Evolutionary conservation across 805 yeast species (phyloP), one percentile per base, ranked within the genome.

Genomic region (Metschnikowia bowlesiae): DNA sequence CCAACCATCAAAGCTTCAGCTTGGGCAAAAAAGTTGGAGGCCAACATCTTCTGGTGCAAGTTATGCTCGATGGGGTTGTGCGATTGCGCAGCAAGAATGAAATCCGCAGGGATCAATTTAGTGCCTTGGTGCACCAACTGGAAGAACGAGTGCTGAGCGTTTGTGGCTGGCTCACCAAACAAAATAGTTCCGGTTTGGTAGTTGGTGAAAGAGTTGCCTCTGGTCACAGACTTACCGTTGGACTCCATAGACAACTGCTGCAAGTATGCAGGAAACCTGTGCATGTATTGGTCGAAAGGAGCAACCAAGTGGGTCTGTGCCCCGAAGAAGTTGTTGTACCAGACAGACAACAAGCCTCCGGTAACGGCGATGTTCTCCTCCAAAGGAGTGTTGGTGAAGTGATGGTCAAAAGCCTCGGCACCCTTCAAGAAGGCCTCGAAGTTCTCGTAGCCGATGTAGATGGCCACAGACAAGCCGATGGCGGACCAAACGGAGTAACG

Each of bases 401-500:
- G 98, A 65, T 85, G 75, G 79, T 94, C 99, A 64, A 91, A 85
- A 47, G 97, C 96, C 78, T 94, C 96, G 56, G 97, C 99, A 77
- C 99, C 99, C 73, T 85, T 87, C 65, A 94, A 80, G 82, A 94
- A 89, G 53, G 80, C 80, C 57, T 88, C 92, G 65, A 94, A 94
- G 81, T 90, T 88, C 57, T 94, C 98, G 71, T 69, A 94, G 59
- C 99, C 99, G 69, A 94, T 85, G 82, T 87, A 94, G 61, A 94
- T 75, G 62, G 96, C 96, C 56, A 94, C 92, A 30, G 97, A 88
- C 62, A 94, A 82, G 55, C 99, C 99, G 70, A 94, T 94, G 56
- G 99, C 95, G 39, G 96, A 88, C 99, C 99, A 94, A 55, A 94
- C 99, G n/a, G 99, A 94, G 84, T 94, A 94, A 74, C 99, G 87